A percentile compares a stretch with the other conserved stretches of the same genome.
phyloP scores from a whole-genome alignment of 805 yeast species.

The Kodamaea fukazawae region DNA sequence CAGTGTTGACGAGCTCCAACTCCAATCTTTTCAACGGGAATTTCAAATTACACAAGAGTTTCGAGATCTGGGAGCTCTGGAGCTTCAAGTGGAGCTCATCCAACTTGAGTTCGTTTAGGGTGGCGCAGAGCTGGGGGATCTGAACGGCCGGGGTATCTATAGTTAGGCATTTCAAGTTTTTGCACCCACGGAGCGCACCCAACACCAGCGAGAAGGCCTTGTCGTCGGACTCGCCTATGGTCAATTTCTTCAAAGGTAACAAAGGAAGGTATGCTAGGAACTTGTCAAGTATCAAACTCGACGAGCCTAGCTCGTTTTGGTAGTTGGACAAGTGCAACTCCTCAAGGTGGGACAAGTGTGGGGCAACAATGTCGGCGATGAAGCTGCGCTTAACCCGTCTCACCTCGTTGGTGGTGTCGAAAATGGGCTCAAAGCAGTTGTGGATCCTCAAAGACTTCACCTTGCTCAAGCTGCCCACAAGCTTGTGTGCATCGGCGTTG shows the following conservation, averaged over 20 bases:
- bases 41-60: background rate
- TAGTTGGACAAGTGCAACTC: slow-evolving; percentile 4
- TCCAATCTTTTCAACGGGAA: background rate
- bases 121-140: background rate
- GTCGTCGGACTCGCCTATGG: background rate
- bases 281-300: slow-evolving; percentile 2
- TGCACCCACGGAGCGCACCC: slow-evolving; percentile 1
- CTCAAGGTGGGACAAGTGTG: background rate
- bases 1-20: background rate
- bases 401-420: slow-evolving; percentile 1
- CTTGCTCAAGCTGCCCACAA: background rate
- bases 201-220: slow-evolving; percentile 3
- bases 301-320: slow-evolving; percentile 7
- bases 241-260: background rate
- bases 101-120: background rate
- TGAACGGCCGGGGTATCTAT: background rate
- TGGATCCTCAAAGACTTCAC: slow-evolving; percentile 1
- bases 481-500: background rate
- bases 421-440: slow-evolving; percentile 8
- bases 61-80: slow-evolving; percentile 3
- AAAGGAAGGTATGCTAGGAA: background rate
- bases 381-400: slow-evolving; percentile 4
- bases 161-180: background rate
- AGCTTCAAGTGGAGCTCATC: slow-evolving; percentile 1
- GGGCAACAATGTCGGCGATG: slow-evolving; percentile 5